Conservation (phyloP, 139 green algal genomes). For the Chlamydomonas incerta region DNA sequence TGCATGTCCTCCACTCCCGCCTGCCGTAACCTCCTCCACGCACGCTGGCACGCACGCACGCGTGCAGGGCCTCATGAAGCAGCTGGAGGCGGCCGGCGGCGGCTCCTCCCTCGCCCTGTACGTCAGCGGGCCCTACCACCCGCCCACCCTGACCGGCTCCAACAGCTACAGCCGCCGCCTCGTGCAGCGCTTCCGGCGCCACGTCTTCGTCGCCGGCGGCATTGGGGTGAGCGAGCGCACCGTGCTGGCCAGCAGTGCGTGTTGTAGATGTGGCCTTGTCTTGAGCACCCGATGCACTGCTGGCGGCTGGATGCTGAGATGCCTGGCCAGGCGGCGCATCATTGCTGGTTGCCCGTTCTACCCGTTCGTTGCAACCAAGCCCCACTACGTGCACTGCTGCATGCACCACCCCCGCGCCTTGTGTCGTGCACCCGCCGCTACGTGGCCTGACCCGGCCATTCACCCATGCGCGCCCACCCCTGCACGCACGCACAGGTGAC, state of each 20-base stretch:
- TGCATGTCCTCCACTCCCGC: too few species aligned
- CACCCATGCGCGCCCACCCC: neutral
- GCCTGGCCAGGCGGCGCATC: too few species aligned
- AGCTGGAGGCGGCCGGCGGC: neutral
- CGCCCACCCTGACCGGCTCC: neutral
- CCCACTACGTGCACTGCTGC: too few species aligned
- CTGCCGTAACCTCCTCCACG: neutral
- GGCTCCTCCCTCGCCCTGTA: neutral
- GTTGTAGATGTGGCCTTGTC: too few species aligned
- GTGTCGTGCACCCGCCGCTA: neutral
- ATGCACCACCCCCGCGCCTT: too few species aligned
- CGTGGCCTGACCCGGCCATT: neutral
- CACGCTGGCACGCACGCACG: too few species aligned
- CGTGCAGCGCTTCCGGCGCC: neutral
- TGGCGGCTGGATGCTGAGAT: too few species aligned
- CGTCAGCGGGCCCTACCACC: conserved; percentile 27
- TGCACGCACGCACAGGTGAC: neutral
- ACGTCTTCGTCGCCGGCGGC: conserved; percentile 24
- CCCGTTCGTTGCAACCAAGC: too few species aligned
- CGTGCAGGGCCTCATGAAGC: conserved; percentile 2
- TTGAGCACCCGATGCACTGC: too few species aligned
- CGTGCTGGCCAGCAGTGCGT: too few species aligned
- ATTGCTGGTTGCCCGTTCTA: too few species aligned
- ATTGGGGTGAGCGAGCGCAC: conserved; percentile 15
- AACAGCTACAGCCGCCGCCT: too few species aligned